Evolutionary conservation across 495 filamentous ascomycete species (phyloP).

Genomic region (Staphylotrichum longicolle): DNA sequence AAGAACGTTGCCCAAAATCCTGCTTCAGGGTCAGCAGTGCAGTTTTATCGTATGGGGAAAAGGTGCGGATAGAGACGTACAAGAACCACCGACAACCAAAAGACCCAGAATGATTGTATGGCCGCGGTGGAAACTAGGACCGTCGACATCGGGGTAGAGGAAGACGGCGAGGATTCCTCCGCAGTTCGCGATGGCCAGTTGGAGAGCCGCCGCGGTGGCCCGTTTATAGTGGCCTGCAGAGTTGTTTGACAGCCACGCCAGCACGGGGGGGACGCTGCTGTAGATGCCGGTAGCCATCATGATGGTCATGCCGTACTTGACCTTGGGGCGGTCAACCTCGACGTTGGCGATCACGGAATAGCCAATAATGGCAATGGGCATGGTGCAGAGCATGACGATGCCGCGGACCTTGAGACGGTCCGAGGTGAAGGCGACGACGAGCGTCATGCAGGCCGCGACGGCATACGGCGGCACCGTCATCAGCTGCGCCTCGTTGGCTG

Average conservation of each 20-base stretch:
- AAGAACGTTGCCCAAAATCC: neutral
- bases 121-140: neutral
- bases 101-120: neutral
- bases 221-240: slow-evolving; percentile 1
- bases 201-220: neutral
- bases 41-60: neutral
- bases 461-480: neutral
- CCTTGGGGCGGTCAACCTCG: neutral
- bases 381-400: neutral
- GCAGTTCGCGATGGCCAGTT: slow-evolving; percentile 1
- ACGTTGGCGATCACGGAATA: slow-evolving; percentile 1
- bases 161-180: neutral
- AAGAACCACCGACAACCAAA: neutral
- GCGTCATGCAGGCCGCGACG: neutral
- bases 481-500: neutral
- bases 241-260: neutral
- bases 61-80: neutral
- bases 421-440: neutral
- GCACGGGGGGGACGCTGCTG: neutral
- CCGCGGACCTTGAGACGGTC: slow-evolving; percentile 2
- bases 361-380: neutral
- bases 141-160: neutral
- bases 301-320: slow-evolving; percentile 4
- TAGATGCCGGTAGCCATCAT: slow-evolving; percentile 1
- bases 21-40: neutral